Evolutionary conservation across 768 basidiomycete genomes (phyloP).

Genomic region (Lentinula boryana): DNA sequence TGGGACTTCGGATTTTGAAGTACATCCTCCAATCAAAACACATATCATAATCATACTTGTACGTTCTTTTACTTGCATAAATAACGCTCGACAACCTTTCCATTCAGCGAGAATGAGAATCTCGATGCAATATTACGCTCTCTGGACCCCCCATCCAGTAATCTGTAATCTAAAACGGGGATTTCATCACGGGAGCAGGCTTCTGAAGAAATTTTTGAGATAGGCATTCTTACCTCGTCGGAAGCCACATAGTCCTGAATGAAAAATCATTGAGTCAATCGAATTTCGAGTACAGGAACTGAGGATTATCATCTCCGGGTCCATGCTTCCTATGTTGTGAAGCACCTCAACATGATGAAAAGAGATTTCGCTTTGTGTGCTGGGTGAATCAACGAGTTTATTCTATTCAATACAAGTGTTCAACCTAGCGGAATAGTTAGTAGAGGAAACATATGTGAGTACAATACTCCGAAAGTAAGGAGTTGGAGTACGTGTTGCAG

Average conservation of each 20-base stretch:
- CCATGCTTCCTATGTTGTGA: background rate
- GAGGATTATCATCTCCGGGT: background rate
- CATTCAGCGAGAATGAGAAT: background rate
- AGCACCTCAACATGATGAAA: background rate
- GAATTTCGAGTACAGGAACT: background rate
- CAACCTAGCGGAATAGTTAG: background rate
- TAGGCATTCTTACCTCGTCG: background rate
- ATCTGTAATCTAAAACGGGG: background rate
- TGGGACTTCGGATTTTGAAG: background rate
- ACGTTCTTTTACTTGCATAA: background rate
- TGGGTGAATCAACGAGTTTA: background rate
- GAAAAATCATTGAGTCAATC: background rate
- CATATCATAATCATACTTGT: background rate
- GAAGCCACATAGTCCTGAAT: background rate
- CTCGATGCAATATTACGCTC: background rate
- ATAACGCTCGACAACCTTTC: too few species aligned
- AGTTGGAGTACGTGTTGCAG: constrained; percentile 4
- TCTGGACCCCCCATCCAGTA: background rate
- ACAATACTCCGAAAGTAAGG: constrained; percentile 2
- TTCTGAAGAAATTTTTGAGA: background rate
- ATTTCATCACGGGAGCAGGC: background rate
- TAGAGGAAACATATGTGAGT: background rate
- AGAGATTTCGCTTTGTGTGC: background rate
- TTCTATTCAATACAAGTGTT: constrained; percentile 7
- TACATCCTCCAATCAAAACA: background rate